A percentile compares a stretch with the other conserved stretches of the same genome.
phyloP scores from a whole-genome alignment of 768 basidiomycete genomes.

The Rhizopogon salebrosus region DNA sequence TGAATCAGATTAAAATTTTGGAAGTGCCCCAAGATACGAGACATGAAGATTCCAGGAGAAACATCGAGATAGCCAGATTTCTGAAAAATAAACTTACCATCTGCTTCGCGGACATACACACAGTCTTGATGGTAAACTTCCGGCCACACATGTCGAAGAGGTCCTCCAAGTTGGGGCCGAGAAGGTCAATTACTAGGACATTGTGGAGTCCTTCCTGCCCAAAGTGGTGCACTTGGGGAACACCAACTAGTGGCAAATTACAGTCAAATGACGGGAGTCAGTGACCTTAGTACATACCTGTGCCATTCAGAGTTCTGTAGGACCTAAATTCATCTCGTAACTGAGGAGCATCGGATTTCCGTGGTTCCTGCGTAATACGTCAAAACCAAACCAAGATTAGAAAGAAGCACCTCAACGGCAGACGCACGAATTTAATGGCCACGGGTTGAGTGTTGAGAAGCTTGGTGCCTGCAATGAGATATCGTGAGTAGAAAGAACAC shows the following conservation, averaged over 20 bases:
- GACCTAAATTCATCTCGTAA: slow-evolving; percentile 95
- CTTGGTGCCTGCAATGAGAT: slow-evolving; percentile 61
- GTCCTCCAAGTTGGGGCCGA: slow-evolving; percentile 97
- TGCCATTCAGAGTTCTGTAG: slow-evolving; percentile 90
- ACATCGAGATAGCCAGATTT: not conserved
- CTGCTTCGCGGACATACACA: slow-evolving; percentile 98
- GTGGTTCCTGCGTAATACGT: slow-evolving; percentile 61
- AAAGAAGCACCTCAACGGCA: slow-evolving; percentile 1
- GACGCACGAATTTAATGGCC: slow-evolving; percentile 93
- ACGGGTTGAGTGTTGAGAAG: slow-evolving; percentile 81
- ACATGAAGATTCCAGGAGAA: too few relatives aligned
- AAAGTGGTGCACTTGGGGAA: slow-evolving; percentile 98
- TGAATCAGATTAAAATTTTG: not conserved
- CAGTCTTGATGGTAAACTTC: slow-evolving; percentile 96
- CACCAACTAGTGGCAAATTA: slow-evolving; percentile 57
- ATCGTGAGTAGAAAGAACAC: slow-evolving; percentile 9
- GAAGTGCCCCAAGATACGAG: not conserved
- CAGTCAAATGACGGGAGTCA: slow-evolving; percentile 11
- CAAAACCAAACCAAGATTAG: slow-evolving; percentile 4
- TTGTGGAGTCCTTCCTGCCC: slow-evolving; percentile 99
- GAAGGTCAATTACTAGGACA: slow-evolving; percentile 87
- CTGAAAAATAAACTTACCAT: slow-evolving; percentile 60
- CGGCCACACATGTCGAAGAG: slow-evolving; percentile 99
- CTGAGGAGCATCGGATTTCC: slow-evolving; percentile 98
- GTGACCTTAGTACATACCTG: slow-evolving; percentile 51